Base-by-base conservation (phyloP, 495 filamentous ascomycete species). In the Hypomontagnella monticulosa region DNA sequence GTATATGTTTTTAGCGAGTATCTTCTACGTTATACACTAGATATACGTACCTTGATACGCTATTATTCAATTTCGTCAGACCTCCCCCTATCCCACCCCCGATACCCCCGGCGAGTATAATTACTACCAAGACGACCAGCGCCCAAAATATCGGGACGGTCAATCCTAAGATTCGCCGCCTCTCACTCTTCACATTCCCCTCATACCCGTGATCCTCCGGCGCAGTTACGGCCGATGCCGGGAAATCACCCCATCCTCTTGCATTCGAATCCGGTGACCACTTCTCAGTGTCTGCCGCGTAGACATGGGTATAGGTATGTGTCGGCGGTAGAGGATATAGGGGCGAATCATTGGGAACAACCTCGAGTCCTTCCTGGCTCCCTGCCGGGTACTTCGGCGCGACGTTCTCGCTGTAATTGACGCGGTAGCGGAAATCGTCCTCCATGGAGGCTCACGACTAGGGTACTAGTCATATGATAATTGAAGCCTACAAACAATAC, bases 31-130 rank as follows among this genome's bases (percentile, higher is more conserved):
- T 41, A 51, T 12, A 38, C 1, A 27, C 33, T 15, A n/a, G 23
- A 42, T 18, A 27, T 34, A 62, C 63, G 14, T 27, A 71, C 68
- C 57, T 65, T 23, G 54, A 51, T 32, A 40, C 43, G 36, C 14
- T 52, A 20, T 23, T 14, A 14, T 18, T 27, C 16, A 52, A 34
- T 61, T 44, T 62, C 8, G 48, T 61, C 16, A 77, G 56, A 10
- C 72, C 72, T 5, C 72, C 70, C 32, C 63, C 74, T 15, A 78
- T 61, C 3, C 73, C 75, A 38, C 75, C 75, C 7, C 73, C 76
- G 14, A 78, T 71, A 3, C 32, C 72, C 1, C 41, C 76, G 1
- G 76, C 73, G 9, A 77, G 44, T 36, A 76, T 46, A 7, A 77
- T 34, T 12, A 72, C 42, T 14, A 75, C 23, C 4, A 65, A 20